These are phyloP conservation scores for Acacia crassicarpa DNA, from an alignment of 306 rosid species.

Conservation along the genomic window DNA sequence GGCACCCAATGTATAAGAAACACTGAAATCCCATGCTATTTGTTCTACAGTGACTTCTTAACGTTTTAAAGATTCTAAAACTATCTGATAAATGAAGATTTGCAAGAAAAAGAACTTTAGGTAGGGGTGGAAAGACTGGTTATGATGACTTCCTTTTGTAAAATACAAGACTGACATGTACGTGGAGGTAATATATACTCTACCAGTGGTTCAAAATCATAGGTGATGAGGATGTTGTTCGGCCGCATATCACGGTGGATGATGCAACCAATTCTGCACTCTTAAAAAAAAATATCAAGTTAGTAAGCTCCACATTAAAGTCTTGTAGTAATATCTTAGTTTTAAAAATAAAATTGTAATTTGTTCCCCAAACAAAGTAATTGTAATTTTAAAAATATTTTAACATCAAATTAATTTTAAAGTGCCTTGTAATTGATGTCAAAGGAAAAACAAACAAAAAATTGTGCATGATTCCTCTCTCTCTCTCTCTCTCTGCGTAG, in stretches of 20 bases:
- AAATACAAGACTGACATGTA: neutral
- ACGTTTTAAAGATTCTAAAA: neutral
- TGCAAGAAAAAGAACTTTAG: neutral
- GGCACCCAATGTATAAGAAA: neutral
- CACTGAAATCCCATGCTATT: neutral
- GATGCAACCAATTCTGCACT: conserved; percentile 97
- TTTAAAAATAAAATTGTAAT: neutral
- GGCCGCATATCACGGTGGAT: conserved; percentile 99
- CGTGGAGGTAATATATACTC: neutral
- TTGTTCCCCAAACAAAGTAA: too few relatives aligned
- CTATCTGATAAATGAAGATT: neutral
- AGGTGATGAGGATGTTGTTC: conserved; percentile 96
- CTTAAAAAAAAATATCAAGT: too few relatives aligned
- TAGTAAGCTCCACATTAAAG: neutral
- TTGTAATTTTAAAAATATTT: neutral
- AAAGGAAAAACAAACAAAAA: neutral
- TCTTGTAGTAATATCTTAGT: neutral
- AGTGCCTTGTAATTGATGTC: neutral
- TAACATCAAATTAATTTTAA: neutral
- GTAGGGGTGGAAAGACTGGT: conserved; percentile 9
- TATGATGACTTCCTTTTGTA: neutral
- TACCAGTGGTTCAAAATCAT: conserved; percentile 99
- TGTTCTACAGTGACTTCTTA: conserved; percentile 1
- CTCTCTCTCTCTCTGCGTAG: neutral
- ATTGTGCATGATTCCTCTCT: too few relatives aligned